Evolutionary conservation across 129 eudicot genomes (phyloP), one percentile per base, ranked within the genome.

Genomic region (Flaveria linearis): DNA sequence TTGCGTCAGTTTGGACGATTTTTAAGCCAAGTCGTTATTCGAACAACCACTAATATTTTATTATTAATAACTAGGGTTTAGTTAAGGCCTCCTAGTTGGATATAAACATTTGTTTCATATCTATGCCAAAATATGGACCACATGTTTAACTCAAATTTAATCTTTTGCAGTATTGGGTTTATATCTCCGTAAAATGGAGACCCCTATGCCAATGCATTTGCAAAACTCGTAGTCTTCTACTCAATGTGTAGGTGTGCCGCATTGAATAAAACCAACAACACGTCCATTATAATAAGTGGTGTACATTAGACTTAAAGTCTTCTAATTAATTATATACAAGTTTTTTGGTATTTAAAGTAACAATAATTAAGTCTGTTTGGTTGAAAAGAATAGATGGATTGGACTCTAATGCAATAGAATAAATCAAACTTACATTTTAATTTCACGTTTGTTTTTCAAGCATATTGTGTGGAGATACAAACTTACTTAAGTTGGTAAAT

Each of bases 231-330:
- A 36, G 41, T 36, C 41, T 36, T 36, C 41, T 36, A 36, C 41
- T 36, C 41, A 36, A 5, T 36, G 41, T 36, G 41, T 36, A 72
- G 82, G 77, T 79, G 57, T 2, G 74, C 50, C 17, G 74, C 83
- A 79, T 63, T 72, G 39, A 79, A 64, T 79, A 52, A 45, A 45
- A 80, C 6, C 78, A 64, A 28, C 60, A 25, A 51, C 79, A 43
- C 79, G 3, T 43, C 50, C 36, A 68, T 60, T 70, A 71, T 22
- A 36, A 5, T 36, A 36, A 36, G 41, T 61, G 43, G 11, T 20
- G 71, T 73, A 52, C 68, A 66, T 53, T 52, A 33, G 58, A 73
- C 73, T 64, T 41, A 72, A 22, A 72, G 45, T 64, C 64, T 36
- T 63, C 5, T 64, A 16, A 52, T 39, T 25, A 52, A 1, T n/a